These are phyloP conservation scores for Basipetospora chlamydospora DNA, from an alignment of 2,329 filamentous ascomycete genomes.

Conservation along the genomic window DNA sequence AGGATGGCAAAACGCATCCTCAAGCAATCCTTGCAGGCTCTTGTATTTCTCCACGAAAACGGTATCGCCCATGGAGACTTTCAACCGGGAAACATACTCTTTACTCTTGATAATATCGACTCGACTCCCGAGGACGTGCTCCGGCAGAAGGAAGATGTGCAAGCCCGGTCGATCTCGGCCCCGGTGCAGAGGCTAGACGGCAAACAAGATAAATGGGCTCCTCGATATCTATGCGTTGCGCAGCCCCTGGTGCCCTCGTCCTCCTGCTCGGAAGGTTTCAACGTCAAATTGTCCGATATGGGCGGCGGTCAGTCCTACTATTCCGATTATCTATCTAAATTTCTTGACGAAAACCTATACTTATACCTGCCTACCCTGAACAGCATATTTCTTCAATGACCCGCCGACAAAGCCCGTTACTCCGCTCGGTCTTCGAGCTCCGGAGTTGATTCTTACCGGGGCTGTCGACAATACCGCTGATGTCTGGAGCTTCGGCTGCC, in stretches of 20 bases:
- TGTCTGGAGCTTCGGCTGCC: conserved; percentile 18
- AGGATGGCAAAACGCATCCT: conserved; percentile 25
- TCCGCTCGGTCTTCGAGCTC: conserved; percentile 14
- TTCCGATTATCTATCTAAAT: background rate
- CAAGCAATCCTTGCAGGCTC: conserved; percentile 21
- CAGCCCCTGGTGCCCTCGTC: conserved; percentile 13
- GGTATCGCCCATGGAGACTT: conserved; percentile 25
- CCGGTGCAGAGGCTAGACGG: conserved; percentile 16
- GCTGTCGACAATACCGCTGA: conserved; percentile 12
- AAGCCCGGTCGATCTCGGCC: conserved; percentile 12
- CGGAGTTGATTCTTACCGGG: conserved; percentile 15
- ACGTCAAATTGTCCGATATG: conserved; percentile 17
- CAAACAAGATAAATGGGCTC: conserved; percentile 16
- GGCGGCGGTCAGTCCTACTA: conserved; percentile 14
- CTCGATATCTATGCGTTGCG: conserved; percentile 15
- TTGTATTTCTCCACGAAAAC: conserved; percentile 22
- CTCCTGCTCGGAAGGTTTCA: conserved; percentile 11
- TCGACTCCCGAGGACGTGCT: conserved; percentile 11
- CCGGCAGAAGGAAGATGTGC: conserved; percentile 13
- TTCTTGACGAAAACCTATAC: conserved; percentile 1
- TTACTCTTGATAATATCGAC: conserved; percentile 16
- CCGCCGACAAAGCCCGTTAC: conserved; percentile 12
- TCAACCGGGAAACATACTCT: conserved; percentile 23
- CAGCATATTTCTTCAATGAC: conserved; percentile 14
- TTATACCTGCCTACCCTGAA: conserved; percentile 4